phyloP scores from a whole-genome alignment of 73 alveolate genomes.

The Durusdinium trenchii region DNA sequence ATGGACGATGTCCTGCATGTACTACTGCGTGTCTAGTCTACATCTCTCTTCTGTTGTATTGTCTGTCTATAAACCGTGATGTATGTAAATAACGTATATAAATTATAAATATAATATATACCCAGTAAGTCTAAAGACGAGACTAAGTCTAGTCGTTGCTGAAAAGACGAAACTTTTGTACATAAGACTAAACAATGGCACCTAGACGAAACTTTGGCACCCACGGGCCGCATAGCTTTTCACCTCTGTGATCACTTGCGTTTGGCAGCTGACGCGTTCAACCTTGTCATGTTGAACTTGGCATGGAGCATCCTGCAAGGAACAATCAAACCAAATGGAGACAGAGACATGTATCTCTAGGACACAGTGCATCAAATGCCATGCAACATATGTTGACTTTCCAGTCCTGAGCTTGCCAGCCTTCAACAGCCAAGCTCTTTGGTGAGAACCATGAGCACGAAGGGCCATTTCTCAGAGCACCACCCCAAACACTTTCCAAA shows the following conservation, averaged over 20 bases:
- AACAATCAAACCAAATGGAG: neutral
- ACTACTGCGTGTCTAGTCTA: too few relatives aligned
- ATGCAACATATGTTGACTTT: neutral
- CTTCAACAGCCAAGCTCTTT: constrained; percentile 13
- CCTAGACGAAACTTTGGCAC: neutral
- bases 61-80: too few relatives aligned
- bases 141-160: constrained; percentile 10
- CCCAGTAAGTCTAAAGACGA: constrained; percentile 3
- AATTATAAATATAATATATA: neutral
- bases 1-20: too few relatives aligned
- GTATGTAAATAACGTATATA: neutral
- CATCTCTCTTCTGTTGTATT: too few relatives aligned
- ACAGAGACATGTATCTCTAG: neutral
- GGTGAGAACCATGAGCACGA: constrained; percentile 36
- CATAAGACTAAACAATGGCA: neutral
- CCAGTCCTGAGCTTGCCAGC: constrained; percentile 31
- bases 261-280: constrained; percentile 1
- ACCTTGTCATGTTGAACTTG: constrained; percentile 2
- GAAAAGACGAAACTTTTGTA: neutral
- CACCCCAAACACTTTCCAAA: neutral
- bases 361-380: neutral
- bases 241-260: neutral
- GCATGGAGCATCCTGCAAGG: constrained; percentile 28
- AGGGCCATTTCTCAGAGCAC: constrained; percentile 15
- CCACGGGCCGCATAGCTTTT: neutral